Evolutionary conservation across 1,284 basidiomycete species (phyloP), one percentile per base, ranked within the genome.

Genomic region (Ceratobasidium theobromae): DNA sequence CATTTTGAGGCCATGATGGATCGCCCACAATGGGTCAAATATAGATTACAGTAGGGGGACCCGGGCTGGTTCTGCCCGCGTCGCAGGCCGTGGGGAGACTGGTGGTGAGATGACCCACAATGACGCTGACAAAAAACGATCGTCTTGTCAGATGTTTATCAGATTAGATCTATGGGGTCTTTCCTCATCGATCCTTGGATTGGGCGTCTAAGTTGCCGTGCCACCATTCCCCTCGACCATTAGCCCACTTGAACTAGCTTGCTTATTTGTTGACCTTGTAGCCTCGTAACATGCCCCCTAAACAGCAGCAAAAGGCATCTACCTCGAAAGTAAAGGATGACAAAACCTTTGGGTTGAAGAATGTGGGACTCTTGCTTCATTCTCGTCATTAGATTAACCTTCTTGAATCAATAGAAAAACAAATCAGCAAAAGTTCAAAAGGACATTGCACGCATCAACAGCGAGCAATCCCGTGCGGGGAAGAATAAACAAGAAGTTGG

Each of bases 311-410:
- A 70, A 77, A 78, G 28, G 71, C 79, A 35, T 79, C 82, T 18
- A 80, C 81, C 69, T 82, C 82, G 67, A 90, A 89, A 76, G 80
- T 84, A 71, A 86, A 86, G 75, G 86, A 87, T 1, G 88, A 91
- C 79, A 89, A 91, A 89, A 93, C 89, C 69, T 96, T 96, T 76
- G 93, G 93, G 67, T 83, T 95, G 86, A 95, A 95, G 84, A 96
- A 95, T 79, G 89, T 91, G 71, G 67, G 84, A 76, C 53, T 11
- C 30, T n/a, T 40, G 16, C 25, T 21, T 55, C 41, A 48, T 54
- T 53, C 40, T 51, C 41, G 46, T 57, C 43, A 33, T 25, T 55
- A 54, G 38, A 41, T 32, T 18, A 35, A 66, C 25, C 28, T 9
- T 66, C 21, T 49, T 25, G 45, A 51, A 60, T 73, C 69, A 68